Evolutionary conservation across 2,329 filamentous ascomycete species (phyloP).

Genomic region (Macrophomina pseudophaseolina): DNA sequence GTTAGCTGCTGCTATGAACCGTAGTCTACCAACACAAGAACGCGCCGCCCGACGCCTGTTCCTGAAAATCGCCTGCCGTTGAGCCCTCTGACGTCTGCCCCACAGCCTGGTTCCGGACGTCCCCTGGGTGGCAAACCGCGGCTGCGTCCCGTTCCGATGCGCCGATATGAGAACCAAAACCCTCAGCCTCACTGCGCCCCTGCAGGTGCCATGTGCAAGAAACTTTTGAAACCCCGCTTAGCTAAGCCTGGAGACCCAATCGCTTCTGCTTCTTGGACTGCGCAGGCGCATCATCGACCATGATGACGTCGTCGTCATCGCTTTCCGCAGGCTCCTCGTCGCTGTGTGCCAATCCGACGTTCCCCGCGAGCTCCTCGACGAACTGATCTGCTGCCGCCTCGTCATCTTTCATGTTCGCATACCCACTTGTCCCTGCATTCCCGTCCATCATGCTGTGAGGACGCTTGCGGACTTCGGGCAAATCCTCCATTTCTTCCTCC

Average conservation of each 20-base stretch:
- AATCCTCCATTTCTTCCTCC: not conserved
- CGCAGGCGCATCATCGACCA: slow-evolving; percentile 10
- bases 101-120: not conserved
- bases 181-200: slow-evolving; percentile 11
- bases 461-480: slow-evolving; percentile 1
- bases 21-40: slow-evolving; percentile 10
- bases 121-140: slow-evolving; percentile 16
- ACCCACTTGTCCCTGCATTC: not conserved
- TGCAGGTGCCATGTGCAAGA: slow-evolving; percentile 2
- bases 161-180: not conserved
- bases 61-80: not conserved
- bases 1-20: slow-evolving; percentile 1
- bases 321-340: slow-evolving; percentile 21
- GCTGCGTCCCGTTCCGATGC: slow-evolving; percentile 19
- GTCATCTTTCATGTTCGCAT: slow-evolving; percentile 12
- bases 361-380: slow-evolving; percentile 20
- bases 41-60: not conserved
- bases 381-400: slow-evolving; percentile 22
- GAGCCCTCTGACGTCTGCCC: slow-evolving; percentile 13
- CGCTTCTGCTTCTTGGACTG: slow-evolving; percentile 13
- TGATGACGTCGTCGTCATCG: slow-evolving; percentile 11
- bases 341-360: slow-evolving; percentile 1
- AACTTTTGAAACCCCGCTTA: not conserved
- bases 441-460: not conserved
- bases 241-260: not conserved